Base-by-base conservation (phyloP, 805 yeast genomes). In the Nakazawaea sp. region DNA sequence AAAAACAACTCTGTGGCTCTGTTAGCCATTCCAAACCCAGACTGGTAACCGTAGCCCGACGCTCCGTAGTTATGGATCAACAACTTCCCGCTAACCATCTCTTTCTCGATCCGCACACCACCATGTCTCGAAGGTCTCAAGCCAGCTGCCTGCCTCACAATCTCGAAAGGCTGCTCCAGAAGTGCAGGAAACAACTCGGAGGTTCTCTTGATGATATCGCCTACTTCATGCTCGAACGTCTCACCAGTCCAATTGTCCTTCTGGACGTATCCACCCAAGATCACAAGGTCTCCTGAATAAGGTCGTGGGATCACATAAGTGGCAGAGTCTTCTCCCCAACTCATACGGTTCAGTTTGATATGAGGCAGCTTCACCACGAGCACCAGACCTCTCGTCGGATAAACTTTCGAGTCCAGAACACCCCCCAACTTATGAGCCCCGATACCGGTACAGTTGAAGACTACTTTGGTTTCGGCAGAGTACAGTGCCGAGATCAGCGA, bases 311-410 rank as follows among this genome's bases (percentile, higher is more conserved):
- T 83, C 35, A 78, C 66, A 46, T 83, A 83, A 1, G 87, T 80
- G 4, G 83, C 75, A 41, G 61, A 65, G 33, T 68, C 72, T 3
- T 53, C 57, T n/a, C 81, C 81, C 83, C 83, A 78, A 36, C 74
- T 59, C 64, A 75, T 51, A 43, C 56, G 58, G 52, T 81, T 82
- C 47, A 74, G 76, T 24, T 60, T 61, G 42, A 82, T 63, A 47
- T 80, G 82, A 3, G 88, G 87, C 0, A 87, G 86, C 43, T 66
- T 70, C 17, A 83, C 66, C 8, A 82, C 78, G 15, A 82, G 80
- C 18, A 83, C 87, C 51, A 84, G 94, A 4, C 95, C 95, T 41
- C 95, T 64, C 1, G 84, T 75, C 6, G 95, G 90, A 46, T 77
- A 81, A 15, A 80, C 71, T 1, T 61, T 58, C 7, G 59, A 43